Evolutionary conservation across 2,329 filamentous ascomycete genomes (phyloP), one percentile per base, ranked within the genome.

Genomic region (Sclerotinia nivalis): DNA sequence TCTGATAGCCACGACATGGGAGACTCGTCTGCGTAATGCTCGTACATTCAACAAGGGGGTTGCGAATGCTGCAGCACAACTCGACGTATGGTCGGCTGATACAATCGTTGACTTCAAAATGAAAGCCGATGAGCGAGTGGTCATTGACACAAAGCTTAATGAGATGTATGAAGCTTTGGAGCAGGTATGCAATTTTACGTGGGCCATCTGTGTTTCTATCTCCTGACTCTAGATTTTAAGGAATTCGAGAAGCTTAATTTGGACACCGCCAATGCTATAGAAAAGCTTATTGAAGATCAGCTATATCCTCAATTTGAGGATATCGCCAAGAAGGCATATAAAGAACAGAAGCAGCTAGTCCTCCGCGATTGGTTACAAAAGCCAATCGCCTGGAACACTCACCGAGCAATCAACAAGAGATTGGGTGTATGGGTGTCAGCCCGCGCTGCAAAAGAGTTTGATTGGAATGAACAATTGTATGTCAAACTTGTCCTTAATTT

Each of bases 381-480:
- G 45, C 37, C 34, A 50, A 71, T 0, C 45, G 65, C 1, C 52
- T 75, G 73, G 74, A 58, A 49, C 20, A 75, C 72, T 2, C 69
- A 73, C n/a, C 49, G 64, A 55, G 68, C 58, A 9, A 55, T 67
- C 12, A 75, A 75, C 40, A 56, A 56, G 9, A 56, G 49, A 9
- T 45, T 56, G 31, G 74, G 72, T 18, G 34, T 61, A 13, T 73
- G 70, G 70, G 56, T 40, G 20, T 7, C 9, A 22, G 45, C 64
- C 49, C 37, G 1, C 34, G 28, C 18, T 0, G 69, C 55, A 20
- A 64, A 28, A 4, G 40, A 0, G 6, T 12, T 58, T 22, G 58
- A 71, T 25, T 76, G 74, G 74, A 73, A 73, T 69, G 66, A 71
- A 25, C 62, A 72, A 1, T 28, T 76, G 74, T 75, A 69, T 72